Percentiles rank a stretch among this genome's conserved stretches.
Evolutionary conservation across 2,329 filamentous ascomycete genomes (phyloP).

Genomic region (Aspergillus jensenii): DNA sequence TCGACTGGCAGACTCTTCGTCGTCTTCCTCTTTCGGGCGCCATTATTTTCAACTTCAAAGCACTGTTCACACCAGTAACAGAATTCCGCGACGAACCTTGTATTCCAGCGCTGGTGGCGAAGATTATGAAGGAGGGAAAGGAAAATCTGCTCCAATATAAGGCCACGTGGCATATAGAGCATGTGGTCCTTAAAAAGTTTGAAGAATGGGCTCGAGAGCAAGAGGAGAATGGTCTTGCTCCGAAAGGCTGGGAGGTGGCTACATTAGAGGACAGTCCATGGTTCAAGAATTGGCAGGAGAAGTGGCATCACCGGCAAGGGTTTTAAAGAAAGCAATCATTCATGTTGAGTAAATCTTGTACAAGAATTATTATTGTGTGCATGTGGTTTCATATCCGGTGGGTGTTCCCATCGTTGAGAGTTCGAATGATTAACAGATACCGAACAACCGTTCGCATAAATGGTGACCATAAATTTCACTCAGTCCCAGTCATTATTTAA

Average conservation of each 20-base stretch:
- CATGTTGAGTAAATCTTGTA: neutral
- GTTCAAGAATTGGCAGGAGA: conserved; percentile 73
- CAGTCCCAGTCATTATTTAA: neutral
- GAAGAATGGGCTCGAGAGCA: conserved; percentile 67
- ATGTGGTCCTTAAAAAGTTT: conserved; percentile 66
- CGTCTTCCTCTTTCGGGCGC: conserved; percentile 73
- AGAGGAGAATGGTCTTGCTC: conserved; percentile 59
- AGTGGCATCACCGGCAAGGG: conserved; percentile 67
- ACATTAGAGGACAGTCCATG: conserved; percentile 76
- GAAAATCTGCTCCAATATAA: conserved; percentile 74
- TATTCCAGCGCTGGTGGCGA: conserved; percentile 67
- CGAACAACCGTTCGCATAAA: neutral
- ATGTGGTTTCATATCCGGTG: conserved; percentile 2
- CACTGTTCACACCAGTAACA: conserved; percentile 71
- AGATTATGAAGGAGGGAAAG: conserved; percentile 71
- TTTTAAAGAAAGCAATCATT: conserved; percentile 42
- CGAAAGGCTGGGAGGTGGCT: conserved; percentile 62
- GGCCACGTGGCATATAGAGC: conserved; percentile 75
- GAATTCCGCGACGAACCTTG: conserved; percentile 72
- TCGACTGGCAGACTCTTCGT: conserved; percentile 86
- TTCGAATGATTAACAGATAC: neutral
- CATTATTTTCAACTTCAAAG: conserved; percentile 86
- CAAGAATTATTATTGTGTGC: neutral
- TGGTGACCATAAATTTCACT: neutral
- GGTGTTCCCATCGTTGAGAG: neutral